Conservation (phyloP, 768 basidiomycete species). For the Amylocystis lapponica region DNA sequence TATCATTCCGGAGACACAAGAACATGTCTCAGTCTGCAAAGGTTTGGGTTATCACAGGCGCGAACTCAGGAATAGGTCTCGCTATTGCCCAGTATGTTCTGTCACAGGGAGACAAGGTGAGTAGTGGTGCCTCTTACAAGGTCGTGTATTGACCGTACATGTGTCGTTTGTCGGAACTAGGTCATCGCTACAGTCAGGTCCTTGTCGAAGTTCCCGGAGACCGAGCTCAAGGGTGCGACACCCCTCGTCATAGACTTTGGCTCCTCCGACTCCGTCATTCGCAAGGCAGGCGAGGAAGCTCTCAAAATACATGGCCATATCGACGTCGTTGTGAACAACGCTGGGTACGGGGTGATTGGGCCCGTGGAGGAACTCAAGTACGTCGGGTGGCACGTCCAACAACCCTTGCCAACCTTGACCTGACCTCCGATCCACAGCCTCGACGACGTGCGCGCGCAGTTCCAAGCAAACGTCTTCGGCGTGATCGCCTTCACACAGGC, state of each 20-base stretch:
- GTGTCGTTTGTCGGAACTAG: no score
- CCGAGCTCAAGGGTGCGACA: conserved; percentile 24
- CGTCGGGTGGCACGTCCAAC: neutral
- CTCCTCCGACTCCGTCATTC: conserved; percentile 35
- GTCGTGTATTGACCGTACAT: neutral
- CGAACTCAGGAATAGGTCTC: conserved; percentile 22
- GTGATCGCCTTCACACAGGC: conserved; percentile 22
- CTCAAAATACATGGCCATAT: conserved; percentile 22
- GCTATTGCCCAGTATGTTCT: conserved; percentile 20
- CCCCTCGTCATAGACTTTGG: conserved; percentile 44
- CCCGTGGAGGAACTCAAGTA: conserved; percentile 38
- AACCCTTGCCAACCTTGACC: no score
- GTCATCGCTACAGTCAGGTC: conserved; percentile 57
- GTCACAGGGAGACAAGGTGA: conserved; percentile 20
- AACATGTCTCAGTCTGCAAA: no score
- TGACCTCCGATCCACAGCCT: no score
- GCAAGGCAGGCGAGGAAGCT: conserved; percentile 29
- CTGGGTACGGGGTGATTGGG: conserved; percentile 32
- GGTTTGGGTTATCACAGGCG: conserved; percentile 26
- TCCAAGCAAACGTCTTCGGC: conserved; percentile 25
- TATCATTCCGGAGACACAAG: no score
- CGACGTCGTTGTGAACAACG: conserved; percentile 37
- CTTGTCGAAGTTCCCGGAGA: conserved; percentile 32
- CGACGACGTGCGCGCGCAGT: conserved; percentile 17
- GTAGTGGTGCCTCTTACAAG: neutral